phyloP scores from a whole-genome alignment of 768 basidiomycete species.

The Botryobasidium botryosum region DNA sequence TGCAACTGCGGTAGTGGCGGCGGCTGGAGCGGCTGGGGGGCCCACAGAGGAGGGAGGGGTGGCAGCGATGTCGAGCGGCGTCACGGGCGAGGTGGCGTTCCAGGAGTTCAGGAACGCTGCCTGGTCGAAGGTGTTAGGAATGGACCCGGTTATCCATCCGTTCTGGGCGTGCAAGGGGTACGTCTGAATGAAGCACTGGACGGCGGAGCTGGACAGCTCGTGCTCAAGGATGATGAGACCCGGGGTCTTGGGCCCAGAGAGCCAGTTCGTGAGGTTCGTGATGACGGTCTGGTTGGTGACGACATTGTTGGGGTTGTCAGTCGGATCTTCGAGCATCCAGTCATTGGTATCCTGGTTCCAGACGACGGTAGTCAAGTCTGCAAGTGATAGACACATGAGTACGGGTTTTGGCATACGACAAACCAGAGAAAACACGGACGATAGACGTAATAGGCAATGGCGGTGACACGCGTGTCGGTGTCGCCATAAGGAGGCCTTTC shows the following conservation, averaged over 20 bases:
- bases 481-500: conserved; percentile 21
- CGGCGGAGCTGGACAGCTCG: conserved; percentile 17
- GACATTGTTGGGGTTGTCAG: not conserved
- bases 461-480: conserved; percentile 27
- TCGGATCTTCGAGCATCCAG: conserved; percentile 7
- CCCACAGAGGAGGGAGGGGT: not conserved
- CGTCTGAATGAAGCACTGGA: conserved; percentile 17
- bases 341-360: conserved; percentile 22
- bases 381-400: no score
- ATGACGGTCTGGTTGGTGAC: no score
- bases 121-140: conserved; percentile 13
- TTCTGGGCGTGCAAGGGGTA: conserved; percentile 12
- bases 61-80: no score
- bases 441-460: conserved; percentile 26
- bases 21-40: not conserved
- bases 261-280: conserved; percentile 7
- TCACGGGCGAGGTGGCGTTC: conserved; percentile 6
- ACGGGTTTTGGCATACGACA: no score
- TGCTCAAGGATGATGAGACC: conserved; percentile 23
- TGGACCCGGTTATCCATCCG: conserved; percentile 21
- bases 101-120: conserved; percentile 19
- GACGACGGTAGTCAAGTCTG: conserved; percentile 20
- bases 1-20: not conserved
- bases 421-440: no score
- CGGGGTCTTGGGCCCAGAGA: conserved; percentile 16